These are phyloP conservation scores for Gentiana dahurica DNA, from an alignment of 257 asterid genomes.

Conservation along the genomic window DNA sequence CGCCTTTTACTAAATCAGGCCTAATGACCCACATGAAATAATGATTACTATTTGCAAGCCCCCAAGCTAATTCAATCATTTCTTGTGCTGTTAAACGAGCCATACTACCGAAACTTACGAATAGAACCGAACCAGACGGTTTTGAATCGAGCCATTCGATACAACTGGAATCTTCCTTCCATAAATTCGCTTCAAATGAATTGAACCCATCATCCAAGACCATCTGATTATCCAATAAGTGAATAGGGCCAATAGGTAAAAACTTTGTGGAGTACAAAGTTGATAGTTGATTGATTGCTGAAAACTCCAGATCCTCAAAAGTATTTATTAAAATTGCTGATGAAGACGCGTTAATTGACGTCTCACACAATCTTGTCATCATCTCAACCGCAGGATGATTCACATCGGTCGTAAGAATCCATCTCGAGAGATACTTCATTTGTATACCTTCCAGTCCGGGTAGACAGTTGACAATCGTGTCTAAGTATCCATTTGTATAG, in stretches of 20 bases:
- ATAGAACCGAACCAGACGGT: constrained; percentile 12
- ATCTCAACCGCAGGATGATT: neutral
- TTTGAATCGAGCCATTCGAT: constrained; percentile 15
- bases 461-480: neutral
- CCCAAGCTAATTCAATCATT: constrained; percentile 26
- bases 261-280: neutral
- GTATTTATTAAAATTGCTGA: constrained; percentile 1
- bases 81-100: constrained; percentile 7
- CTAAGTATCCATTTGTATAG: neutral
- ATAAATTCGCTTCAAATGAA: constrained; percentile 12
- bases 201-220: neutral
- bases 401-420: neutral
- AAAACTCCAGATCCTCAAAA: constrained; percentile 5
- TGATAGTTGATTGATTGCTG: constrained; percentile 1
- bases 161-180: constrained; percentile 14
- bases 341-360: neutral
- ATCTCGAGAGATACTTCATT: neutral
- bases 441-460: neutral
- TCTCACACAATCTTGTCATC: neutral
- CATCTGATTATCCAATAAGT: constrained; percentile 2
- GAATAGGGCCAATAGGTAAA: constrained; percentile 19
- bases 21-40: constrained; percentile 23
- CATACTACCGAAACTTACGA: constrained; percentile 20
- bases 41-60: constrained; percentile 15
- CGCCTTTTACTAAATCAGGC: constrained; percentile 7